phyloP scores from a whole-genome alignment of 164 flowering plant species.

The Protea cynaroides region DNA sequence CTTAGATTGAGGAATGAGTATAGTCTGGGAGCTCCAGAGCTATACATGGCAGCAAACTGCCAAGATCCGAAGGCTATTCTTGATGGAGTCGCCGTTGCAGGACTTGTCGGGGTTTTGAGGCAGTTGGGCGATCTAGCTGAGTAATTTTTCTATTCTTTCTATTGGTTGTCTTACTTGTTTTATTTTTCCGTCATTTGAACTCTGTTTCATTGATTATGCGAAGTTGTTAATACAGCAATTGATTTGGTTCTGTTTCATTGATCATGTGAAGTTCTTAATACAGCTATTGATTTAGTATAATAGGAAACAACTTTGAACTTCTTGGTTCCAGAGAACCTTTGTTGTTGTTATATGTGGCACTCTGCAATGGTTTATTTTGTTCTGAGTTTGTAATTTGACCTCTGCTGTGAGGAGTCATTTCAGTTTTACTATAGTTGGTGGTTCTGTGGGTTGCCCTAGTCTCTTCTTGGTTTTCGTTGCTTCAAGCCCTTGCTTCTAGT shows the following conservation, averaged over 20 bases:
- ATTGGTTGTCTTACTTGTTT: not conserved
- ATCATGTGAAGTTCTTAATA: not conserved
- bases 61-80: slow-evolving; percentile 85
- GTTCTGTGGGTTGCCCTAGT: too few species aligned
- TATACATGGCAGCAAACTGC: slow-evolving; percentile 36
- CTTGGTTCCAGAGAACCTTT: too few species aligned
- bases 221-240: too few species aligned
- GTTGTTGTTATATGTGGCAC: too few species aligned
- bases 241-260: not conserved
- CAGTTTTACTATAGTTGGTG: too few species aligned
- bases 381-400: too few species aligned
- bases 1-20: slow-evolving; percentile 66
- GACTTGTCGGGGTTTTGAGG: slow-evolving; percentile 92
- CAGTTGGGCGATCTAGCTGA: slow-evolving; percentile 94
- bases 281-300: too few species aligned
- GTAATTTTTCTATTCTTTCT: slow-evolving; percentile 33
- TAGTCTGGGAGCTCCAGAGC: slow-evolving; percentile 56
- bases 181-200: not conserved
- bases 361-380: too few species aligned
- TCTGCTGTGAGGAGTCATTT: too few species aligned
- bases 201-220: not conserved
- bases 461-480: too few species aligned
- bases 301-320: too few species aligned
- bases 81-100: slow-evolving; percentile 84
- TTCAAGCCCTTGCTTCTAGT: too few species aligned